Percentiles rank a stretch among this genome's conserved stretches.
These are phyloP conservation scores for Lactarius sp. DNA, from an alignment of 768 basidiomycete species.

Conservation along the genomic window DNA sequence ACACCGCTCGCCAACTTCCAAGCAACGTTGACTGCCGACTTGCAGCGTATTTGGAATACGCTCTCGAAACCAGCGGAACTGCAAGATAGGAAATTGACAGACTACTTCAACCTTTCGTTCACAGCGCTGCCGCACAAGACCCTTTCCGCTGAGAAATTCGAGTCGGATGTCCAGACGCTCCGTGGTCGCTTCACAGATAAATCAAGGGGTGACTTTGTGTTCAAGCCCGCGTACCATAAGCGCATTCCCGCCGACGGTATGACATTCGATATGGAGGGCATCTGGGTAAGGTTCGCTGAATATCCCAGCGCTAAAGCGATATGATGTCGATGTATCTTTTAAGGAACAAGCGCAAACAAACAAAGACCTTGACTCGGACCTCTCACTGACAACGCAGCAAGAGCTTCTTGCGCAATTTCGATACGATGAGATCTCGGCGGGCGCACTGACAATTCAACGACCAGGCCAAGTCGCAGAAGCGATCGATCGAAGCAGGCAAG, in stretches of 20 bases:
- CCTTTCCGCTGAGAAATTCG: constrained; percentile 35
- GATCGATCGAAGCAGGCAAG: constrained; percentile 80
- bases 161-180: constrained; percentile 32
- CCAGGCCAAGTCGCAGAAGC: constrained; percentile 74
- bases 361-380: constrained; percentile 12
- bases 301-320: neutral
- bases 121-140: constrained; percentile 94
- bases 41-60: constrained; percentile 48
- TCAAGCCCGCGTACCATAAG: constrained; percentile 77
- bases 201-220: constrained; percentile 33
- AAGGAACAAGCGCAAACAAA: constrained; percentile 27
- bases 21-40: constrained; percentile 86
- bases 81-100: constrained; percentile 63
- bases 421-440: constrained; percentile 91
- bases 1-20: constrained; percentile 89
- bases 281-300: constrained; percentile 67
- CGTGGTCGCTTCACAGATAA: constrained; percentile 76
- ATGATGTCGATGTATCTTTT: neutral
- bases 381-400: constrained; percentile 87
- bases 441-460: constrained; percentile 78
- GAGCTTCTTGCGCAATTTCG: constrained; percentile 97
- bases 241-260: constrained; percentile 94
- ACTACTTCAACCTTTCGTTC: constrained; percentile 95
- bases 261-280: constrained; percentile 47
- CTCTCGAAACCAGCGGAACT: constrained; percentile 73